Evolutionary conservation across 2,329 filamentous ascomycete species (phyloP).

Genomic region (Trichoderma hamatum): DNA sequence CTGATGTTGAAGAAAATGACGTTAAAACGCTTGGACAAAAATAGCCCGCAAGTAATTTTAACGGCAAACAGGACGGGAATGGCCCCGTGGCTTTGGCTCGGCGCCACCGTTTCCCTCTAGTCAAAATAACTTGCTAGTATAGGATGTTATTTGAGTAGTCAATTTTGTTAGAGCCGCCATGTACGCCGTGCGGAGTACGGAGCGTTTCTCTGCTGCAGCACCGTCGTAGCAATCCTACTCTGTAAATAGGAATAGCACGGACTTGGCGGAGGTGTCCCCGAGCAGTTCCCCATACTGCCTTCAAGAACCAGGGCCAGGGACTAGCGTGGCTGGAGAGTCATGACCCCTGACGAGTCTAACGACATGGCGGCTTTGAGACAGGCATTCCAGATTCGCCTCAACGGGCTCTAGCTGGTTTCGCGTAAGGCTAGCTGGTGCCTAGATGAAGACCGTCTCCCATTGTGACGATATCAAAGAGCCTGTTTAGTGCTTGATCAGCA

Average conservation of each 20-base stretch:
- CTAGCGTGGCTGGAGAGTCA: conserved; percentile 20
- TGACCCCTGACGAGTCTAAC: conserved; percentile 14
- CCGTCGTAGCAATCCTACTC: neutral
- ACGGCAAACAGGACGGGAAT: neutral
- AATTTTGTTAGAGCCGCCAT: neutral
- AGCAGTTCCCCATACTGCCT: conserved; percentile 6
- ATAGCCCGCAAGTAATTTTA: neutral
- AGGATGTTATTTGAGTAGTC: neutral
- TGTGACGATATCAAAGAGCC: conserved; percentile 15
- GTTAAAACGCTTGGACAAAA: neutral
- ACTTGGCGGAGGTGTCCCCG: conserved; percentile 1
- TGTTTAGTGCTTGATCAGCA: conserved; percentile 17
- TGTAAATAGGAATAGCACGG: neutral
- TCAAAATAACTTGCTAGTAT: neutral
- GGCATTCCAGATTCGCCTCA: conserved; percentile 7
- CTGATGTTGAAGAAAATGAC: neutral
- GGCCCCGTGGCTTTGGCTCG: neutral
- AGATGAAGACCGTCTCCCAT: neutral
- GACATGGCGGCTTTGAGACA: conserved; percentile 1
- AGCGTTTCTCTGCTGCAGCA: neutral
- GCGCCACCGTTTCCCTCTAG: neutral
- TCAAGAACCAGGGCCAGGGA: neutral
- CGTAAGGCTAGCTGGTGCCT: conserved; percentile 22
- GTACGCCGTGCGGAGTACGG: neutral
- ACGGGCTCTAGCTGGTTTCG: conserved; percentile 16